phyloP scores from a whole-genome alignment of 176 grass and related monocot genomes.

The Sorghum bicolor region Sorghum_bicolor_NCBIv3 NC_012877.2:1831501-1832000 shows the following conservation, averaged over 20 bases:
- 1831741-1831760: not conserved
- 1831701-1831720: not conserved
- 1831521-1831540: not conserved
- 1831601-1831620: not conserved
- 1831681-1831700: no score
- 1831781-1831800: no score
- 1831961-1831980: not conserved
- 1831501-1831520: conserved; percentile 19
- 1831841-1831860: not conserved
- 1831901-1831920: not conserved
- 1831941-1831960: no score
- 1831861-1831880: not conserved
- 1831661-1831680: no score
- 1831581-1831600: not conserved
- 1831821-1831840: no score
- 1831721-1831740: not conserved
- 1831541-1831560: not conserved
- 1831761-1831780: no score
- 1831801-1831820: no score
- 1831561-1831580: not conserved
- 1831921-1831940: no score
- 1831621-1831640: not conserved
- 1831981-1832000: not conserved
- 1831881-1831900: no score
- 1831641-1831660: no score